A percentile compares a stretch with the other conserved stretches of the same genome.
These are phyloP conservation scores for Beauveria sp. DNA, from an alignment of 2,329 filamentous ascomycete genomes.

Conservation along the genomic window DNA sequence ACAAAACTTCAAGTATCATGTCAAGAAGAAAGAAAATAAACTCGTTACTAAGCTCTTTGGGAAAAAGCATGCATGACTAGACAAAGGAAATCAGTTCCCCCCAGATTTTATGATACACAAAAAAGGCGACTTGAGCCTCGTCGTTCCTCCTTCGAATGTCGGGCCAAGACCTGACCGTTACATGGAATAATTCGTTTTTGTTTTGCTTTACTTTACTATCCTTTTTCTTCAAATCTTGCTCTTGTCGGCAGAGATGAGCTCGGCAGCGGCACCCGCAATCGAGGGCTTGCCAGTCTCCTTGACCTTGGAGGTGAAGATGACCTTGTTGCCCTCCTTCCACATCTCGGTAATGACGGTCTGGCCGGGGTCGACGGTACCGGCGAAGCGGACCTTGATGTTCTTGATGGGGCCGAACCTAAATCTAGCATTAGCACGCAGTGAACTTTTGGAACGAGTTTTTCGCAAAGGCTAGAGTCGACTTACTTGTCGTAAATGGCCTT, in stretches of 20 bases:
- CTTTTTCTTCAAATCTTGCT: conserved; percentile 20
- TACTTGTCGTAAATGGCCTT: conserved; percentile 77
- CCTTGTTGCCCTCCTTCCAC: conserved; percentile 78
- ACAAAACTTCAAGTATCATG: too few species aligned
- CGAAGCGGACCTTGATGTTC: conserved; percentile 90
- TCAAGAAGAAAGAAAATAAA: neutral
- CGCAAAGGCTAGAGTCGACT: conserved; percentile 3
- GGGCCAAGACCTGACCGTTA: neutral
- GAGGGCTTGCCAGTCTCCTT: conserved; percentile 89
- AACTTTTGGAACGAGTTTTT: neutral
- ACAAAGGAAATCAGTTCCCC: neutral
- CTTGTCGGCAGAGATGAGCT: conserved; percentile 46
- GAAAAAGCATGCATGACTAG: neutral
- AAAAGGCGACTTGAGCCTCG: neutral
- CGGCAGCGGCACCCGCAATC: conserved; percentile 72
- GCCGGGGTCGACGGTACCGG: conserved; percentile 74
- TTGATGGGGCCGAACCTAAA: conserved; percentile 64
- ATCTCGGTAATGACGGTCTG: conserved; percentile 90
- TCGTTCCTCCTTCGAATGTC: neutral
- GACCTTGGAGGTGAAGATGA: conserved; percentile 81
- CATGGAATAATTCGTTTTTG: neutral
- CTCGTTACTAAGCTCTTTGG: conserved; percentile 4
- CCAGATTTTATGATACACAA: conserved; percentile 5
- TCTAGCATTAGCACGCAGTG: neutral
- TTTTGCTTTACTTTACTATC: neutral